phyloP scores from a whole-genome alignment of 306 rosid species.

The Argentina anserina region DNA sequence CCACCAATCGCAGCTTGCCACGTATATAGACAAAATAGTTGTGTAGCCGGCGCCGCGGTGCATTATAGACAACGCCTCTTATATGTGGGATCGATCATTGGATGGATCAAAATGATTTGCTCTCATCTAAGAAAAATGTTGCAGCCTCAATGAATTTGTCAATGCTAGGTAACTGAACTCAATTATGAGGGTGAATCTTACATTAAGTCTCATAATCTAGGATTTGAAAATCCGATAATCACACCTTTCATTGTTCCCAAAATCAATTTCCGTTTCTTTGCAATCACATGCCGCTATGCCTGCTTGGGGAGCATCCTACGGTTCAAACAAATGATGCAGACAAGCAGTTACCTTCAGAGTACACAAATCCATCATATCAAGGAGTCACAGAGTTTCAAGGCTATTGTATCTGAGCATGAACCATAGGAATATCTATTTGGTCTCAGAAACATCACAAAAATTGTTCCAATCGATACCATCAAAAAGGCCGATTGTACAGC shows the following conservation, averaged over 20 bases:
- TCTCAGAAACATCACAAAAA: background rate
- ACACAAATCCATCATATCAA: constrained; percentile 2
- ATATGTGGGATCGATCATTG: background rate
- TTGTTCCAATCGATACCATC: background rate
- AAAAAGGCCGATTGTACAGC: background rate
- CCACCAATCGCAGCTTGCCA: no score
- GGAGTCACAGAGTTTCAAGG: constrained; percentile 9
- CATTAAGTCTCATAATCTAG: background rate
- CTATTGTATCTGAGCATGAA: background rate
- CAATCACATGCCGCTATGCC: constrained; percentile 40
- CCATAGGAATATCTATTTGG: background rate
- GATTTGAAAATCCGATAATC: constrained; percentile 24
- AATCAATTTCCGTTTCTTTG: constrained; percentile 31
- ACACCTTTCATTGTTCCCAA: constrained; percentile 35
- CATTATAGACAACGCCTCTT: no score
- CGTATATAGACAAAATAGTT: no score
- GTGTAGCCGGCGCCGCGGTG: no score
- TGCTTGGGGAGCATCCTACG: constrained; percentile 87
- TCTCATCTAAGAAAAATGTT: background rate
- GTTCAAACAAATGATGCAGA: constrained; percentile 29
- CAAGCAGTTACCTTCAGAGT: constrained; percentile 18
- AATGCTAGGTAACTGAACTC: background rate
- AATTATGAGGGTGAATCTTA: background rate
- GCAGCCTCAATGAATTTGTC: background rate
- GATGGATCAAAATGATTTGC: background rate